Evolutionary conservation across 495 filamentous ascomycete species (phyloP), one percentile per base, ranked within the genome.

Genomic region (Tirmania nivea): DNA sequence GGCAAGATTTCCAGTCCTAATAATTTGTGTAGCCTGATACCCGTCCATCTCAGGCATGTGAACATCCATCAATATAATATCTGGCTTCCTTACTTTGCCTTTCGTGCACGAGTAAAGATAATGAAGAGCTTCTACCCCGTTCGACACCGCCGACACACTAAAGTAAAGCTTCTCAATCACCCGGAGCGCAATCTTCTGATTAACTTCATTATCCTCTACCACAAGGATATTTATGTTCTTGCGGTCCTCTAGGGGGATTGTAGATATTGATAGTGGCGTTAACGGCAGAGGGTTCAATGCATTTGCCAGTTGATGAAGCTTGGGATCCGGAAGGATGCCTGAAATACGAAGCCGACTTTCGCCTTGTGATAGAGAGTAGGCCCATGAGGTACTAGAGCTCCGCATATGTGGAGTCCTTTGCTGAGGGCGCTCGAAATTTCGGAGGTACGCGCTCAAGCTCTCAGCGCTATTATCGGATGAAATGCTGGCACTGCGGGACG

Each of bases 41-140:
- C 85, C 85, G 57, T 87, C 84, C 55, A 87, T 75, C 14, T 86
- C 70, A 5, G 83, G 81, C 82, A 90, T 87, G 64, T 87, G 82
- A 0, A 87, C 77, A 59, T 92, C 83, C 85, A 92, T 90, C 8
- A 89, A 71, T 49, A 89, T 83, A n/a, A 89, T 79, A 57, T 89
- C 61, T 3, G 61, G 61, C 10, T 57, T 50, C 49, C 50, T 57
- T 14, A 4, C 14, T 4, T 45, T 14, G 1, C 39, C 39, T 19
- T 67, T 68, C 1, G 81, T 79, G 55, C 75, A 79, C 8, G 68
- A 58, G 54, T 69, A 60, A 3, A 83, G 59, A 56, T 84, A 83
- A 16, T 84, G 75, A 3, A 90, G 75, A 8, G 81, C 83, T 60
- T 88, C 80, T 55, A 78, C 70, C 5, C 85, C 84, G 59, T 89